Base-by-base conservation (phyloP, 2,329 filamentous ascomycete genomes). In the Dryadomyces quercivorus region DNA sequence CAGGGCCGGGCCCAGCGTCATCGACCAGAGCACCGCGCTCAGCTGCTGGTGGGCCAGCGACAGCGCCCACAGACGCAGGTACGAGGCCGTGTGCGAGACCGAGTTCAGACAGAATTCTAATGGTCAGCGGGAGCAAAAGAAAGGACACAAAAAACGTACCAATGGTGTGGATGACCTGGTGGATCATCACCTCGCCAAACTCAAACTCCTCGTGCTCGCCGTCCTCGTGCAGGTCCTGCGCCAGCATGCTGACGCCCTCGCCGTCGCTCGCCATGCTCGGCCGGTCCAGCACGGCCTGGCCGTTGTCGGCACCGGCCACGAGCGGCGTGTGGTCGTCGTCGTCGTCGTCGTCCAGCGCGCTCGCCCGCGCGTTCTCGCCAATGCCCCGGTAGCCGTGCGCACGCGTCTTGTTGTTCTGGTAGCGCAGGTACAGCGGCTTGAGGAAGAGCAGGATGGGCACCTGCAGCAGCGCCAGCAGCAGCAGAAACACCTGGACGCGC, bases 101-200 rank as follows among this genome's bases (percentile, higher is more conserved):
- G 92, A 97, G 77, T 98, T 98, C 63, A 98, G 79, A 68, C 93
- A 98, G 75, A 98, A 98, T 78, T 98, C 89, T 90, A 21, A 48
- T 20, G n/a, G 18, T 10, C 2, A 34, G 5, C 21, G 3, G 15
- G 15, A 31, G 15, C 18, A 57, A n/a, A 2, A 22, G 51, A 16
- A 6, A 42, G 13, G 26, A 20, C n/a, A n/a, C n/a, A n/a, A n/a
- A n/a, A n/a, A n/a, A 61, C 85, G 71, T 82, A 92, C 88, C 90
- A 65, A 97, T 97, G 18, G 92, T 97, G 74, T 97, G 94, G 65
- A 98, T 98, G 67, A 96, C 82, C 70, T 98, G 93, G 72, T 98
- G 93, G 66, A 98, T 98, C 90, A 98, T 96, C 59, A 90, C 81
- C 69, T 98, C 93, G 57, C 86, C 82, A 68, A 98, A 98, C 63